phyloP scores from a whole-genome alignment of 2,329 filamentous ascomycete genomes.

The Penicillium capsulatum region DNA sequence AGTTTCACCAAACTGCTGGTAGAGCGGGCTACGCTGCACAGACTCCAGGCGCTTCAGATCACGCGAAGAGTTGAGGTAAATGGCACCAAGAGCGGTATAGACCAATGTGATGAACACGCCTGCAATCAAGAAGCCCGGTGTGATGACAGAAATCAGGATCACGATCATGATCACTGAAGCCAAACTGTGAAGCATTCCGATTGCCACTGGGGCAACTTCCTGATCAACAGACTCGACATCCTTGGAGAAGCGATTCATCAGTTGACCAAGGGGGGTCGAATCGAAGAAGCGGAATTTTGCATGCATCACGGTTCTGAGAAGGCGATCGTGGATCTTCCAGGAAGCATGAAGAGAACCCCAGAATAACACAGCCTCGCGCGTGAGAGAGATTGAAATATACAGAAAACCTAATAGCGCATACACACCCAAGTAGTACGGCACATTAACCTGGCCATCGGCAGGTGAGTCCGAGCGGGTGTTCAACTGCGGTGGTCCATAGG shows the following conservation, averaged over 20 bases:
- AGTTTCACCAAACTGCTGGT: constrained; percentile 97
- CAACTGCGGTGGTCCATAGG: constrained; percentile 28
- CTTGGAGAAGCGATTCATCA: constrained; percentile 99
- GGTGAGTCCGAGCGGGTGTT: constrained; percentile 17
- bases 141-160: constrained; percentile 79
- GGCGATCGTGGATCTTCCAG: constrained; percentile 70
- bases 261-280: constrained; percentile 85
- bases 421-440: constrained; percentile 75
- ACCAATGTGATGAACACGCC: constrained; percentile 77
- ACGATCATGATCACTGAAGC: constrained; percentile 77
- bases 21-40: constrained; percentile 86
- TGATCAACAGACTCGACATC: constrained; percentile 94
- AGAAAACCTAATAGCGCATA: constrained; percentile 75
- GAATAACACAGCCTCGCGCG: constrained; percentile 85
- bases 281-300: constrained; percentile 98
- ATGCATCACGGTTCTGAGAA: constrained; percentile 75
- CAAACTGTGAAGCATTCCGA: constrained; percentile 65
- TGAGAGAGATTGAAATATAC: constrained; percentile 76
- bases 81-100: constrained; percentile 76
- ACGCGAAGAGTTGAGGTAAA: constrained; percentile 89
- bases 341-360: constrained; percentile 87
- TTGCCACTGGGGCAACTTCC: constrained; percentile 87
- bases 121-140: constrained; percentile 83
- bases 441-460: constrained; percentile 59
- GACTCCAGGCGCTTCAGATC: constrained; percentile 95